Evolutionary conservation across 2,329 filamentous ascomycete species (phyloP), one percentile per base, ranked within the genome.

Genomic region (Dendrostoma leiphaemia): DNA sequence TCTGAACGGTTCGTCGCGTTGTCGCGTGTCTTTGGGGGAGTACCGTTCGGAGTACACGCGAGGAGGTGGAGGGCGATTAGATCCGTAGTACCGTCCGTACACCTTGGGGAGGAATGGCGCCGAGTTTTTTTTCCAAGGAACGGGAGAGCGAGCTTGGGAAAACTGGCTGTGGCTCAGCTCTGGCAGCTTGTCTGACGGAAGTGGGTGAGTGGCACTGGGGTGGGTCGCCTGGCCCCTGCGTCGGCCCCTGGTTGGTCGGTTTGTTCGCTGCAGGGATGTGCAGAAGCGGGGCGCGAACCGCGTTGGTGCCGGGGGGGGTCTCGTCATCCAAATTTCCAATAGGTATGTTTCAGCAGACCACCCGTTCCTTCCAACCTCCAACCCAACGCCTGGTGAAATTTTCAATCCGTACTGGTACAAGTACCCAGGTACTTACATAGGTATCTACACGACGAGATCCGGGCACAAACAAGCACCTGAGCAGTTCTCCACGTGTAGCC

Each of bases 111-210:
- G 26, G 37, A 34, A 52, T 45, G 48, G 54, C 50, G 52, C 51
- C 51, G 51, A 51, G 43, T 57, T 57, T 57, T 53, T 35, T 47
- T 43, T n/a, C 37, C 24, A 21, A 34, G 24, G 41, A 19, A 47
- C 44, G 35, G n/a, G n/a, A n/a, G n/a, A 17, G 32, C 17, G 31
- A 35, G 31, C 45, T 48, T 12, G 26, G 29, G 15, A 17, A 12
- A 24, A 48, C 45, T 48, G 32, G 24, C 23, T 26, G 9, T 32
- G 34, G 15, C 8, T 28, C 19, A 23, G 29, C 8, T 28, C 4
- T 34, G 44, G n/a, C n/a, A n/a, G n/a, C n/a, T n/a, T n/a, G n/a
- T n/a, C n/a, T n/a, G n/a, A n/a, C n/a, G n/a, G n/a, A n/a, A n/a
- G n/a, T 21, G 19, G 38, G 17, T 23, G 7, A 17, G 23, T 17